Percentiles rank a stretch among this genome's conserved stretches.
These are phyloP conservation scores for Pyrenula aspistea DNA, from an alignment of 495 filamentous ascomycete genomes.

Conservation along the genomic window DNA sequence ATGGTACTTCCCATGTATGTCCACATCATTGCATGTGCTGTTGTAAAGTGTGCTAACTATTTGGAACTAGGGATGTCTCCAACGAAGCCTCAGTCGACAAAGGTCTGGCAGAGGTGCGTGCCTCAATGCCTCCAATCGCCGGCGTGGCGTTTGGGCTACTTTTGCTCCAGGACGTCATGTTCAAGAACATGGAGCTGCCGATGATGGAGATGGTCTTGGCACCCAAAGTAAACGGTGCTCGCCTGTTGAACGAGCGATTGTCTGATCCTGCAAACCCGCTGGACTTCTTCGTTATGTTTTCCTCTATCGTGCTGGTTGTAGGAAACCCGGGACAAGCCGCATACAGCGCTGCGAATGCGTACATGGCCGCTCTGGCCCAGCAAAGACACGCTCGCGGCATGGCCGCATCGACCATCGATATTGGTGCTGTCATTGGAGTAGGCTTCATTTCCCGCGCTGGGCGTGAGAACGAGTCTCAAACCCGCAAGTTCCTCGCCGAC, in stretches of 20 bases:
- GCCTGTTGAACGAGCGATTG: slow-evolving; percentile 15
- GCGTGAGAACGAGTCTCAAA: background rate
- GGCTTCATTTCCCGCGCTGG: background rate
- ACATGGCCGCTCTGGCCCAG: slow-evolving; percentile 30
- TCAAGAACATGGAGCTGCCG: background rate
- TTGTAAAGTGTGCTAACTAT: background rate
- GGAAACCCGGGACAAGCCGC: slow-evolving; percentile 25
- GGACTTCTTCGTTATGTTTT: slow-evolving; percentile 14
- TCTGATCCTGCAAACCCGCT: slow-evolving; percentile 6
- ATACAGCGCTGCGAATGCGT: slow-evolving; percentile 31
- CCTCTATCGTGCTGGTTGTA: slow-evolving; percentile 4
- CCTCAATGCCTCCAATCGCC: background rate
- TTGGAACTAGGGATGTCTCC: background rate
- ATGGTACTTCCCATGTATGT: background rate
- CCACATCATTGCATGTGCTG: background rate
- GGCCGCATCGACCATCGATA: background rate
- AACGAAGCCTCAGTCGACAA: background rate
- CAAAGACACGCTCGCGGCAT: slow-evolving; percentile 16
- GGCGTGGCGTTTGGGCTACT: background rate
- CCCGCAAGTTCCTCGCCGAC: background rate
- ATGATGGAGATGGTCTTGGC: background rate
- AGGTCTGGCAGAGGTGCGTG: background rate
- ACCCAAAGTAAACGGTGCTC: slow-evolving; percentile 23
- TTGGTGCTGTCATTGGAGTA: background rate
- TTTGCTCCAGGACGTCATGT: background rate